Base-by-base conservation (phyloP, 2,329 filamentous ascomycete species). In the Neonectria hederae region DNA sequence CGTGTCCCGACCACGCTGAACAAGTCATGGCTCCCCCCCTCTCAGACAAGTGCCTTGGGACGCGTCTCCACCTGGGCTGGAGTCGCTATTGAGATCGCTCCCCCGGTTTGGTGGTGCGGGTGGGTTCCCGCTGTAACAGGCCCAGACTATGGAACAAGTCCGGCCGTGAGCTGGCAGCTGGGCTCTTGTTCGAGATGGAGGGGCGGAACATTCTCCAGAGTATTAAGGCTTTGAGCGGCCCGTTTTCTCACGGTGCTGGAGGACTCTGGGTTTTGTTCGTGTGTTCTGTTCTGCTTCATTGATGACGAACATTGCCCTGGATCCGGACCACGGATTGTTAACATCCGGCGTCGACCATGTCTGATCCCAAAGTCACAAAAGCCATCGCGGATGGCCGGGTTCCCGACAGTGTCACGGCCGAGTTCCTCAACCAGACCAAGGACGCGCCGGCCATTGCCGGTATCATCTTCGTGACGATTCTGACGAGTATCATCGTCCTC, bases 401-500 rank as follows among this genome's bases (percentile, higher is more conserved):
- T 17, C 79, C 80, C 2, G 63, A 75, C 0, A 72, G 59, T 19
- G 69, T 81, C 54, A 77, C 77, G 1, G 72, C 73, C 14, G 75
- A 65, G 1, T 79, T 76, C 54, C 74, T 83, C 45, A 74, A 76
- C 59, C 69, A 82, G 67, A 76, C 71, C 54, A 77, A 72, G 30
- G 81, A 83, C 54, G 64, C 67, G 8, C 66, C 78, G 0, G 76
- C 81, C 6, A 78, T 83, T 65, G 73, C 74, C 5, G 80, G 78
- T 2, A 82, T 82, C 35, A 73, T 81, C 19, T 70, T 81, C 54
- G 75, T 83, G 30, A 73, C 76, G 2, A 71, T 70, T 14, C 21
- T 82, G 42, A 76, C 79, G 2, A 72, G 71, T 48, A 45, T 79
- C 1, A 54, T 82, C 19, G 78, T 82, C 1, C 61, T 76, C 1